phyloP scores from a whole-genome alignment of 2,329 filamentous ascomycete genomes.

The Cladosporium sp. region DNA sequence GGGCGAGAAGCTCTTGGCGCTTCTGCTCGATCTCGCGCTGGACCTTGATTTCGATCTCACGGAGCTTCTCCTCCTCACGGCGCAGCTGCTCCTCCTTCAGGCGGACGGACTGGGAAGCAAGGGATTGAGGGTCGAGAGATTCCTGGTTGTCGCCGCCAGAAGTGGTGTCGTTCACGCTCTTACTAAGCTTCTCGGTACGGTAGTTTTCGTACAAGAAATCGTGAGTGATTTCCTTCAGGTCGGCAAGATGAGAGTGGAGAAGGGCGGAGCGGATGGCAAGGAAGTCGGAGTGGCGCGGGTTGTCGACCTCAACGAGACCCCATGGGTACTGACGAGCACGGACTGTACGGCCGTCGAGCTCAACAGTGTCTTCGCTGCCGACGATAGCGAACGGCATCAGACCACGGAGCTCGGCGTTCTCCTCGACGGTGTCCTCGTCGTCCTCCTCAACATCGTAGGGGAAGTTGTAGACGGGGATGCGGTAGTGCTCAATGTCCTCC shows the following conservation, averaged over 20 bases:
- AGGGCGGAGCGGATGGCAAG: conserved; percentile 93
- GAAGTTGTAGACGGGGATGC: conserved; percentile 99
- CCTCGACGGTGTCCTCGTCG: conserved; percentile 97
- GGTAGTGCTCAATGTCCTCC: conserved; percentile 99
- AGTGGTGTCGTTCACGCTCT: conserved; percentile 71
- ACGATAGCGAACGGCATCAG: conserved; percentile 99
- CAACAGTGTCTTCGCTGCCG: conserved; percentile 89
- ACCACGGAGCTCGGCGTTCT: conserved; percentile 94
- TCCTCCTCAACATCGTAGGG: conserved; percentile 99
- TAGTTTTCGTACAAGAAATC: conserved; percentile 99
- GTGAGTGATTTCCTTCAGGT: conserved; percentile 99
- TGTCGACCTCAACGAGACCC: conserved; percentile 98
- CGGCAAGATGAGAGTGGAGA: conserved; percentile 94
- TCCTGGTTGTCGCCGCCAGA: conserved; percentile 54
- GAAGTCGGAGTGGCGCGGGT: conserved; percentile 98
- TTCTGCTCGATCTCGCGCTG: conserved; percentile 99
- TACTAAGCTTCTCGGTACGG: conserved; percentile 99
- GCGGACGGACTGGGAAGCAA: conserved; percentile 93
- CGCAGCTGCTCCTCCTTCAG: conserved; percentile 99
- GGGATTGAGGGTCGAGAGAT: conserved; percentile 95
- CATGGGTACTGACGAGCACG: conserved; percentile 97
- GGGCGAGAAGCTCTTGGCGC: conserved; percentile 93
- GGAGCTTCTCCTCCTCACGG: conserved; percentile 98
- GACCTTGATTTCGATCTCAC: conserved; percentile 99
- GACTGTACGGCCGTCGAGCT: conserved; percentile 87